phyloP scores from a whole-genome alignment of 1,139 yeast genomes.

The Taphrina pruni region DNA sequence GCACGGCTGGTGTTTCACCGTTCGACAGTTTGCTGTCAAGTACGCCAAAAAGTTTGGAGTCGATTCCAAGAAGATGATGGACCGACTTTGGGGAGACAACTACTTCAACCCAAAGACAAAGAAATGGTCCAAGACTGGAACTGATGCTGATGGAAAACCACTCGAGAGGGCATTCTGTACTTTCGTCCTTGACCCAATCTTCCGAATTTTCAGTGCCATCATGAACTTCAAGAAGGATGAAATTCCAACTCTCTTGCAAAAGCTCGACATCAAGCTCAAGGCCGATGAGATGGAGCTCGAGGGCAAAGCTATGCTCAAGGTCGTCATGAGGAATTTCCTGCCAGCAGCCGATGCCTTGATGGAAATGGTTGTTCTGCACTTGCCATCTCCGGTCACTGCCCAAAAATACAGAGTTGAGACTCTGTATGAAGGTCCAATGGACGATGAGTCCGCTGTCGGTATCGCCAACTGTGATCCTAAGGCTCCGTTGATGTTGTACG shows the following conservation, averaged over 20 bases:
- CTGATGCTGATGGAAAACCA: slow-evolving; percentile 92
- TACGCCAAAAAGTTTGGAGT: slow-evolving; percentile 99
- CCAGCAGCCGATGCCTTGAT: slow-evolving; percentile 99
- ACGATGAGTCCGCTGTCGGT: slow-evolving; percentile 88
- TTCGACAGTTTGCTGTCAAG: slow-evolving; percentile 97
- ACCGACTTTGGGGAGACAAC: slow-evolving; percentile 99
- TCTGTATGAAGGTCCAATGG: slow-evolving; percentile 98
- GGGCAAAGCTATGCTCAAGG: slow-evolving; percentile 98
- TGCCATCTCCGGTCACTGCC: slow-evolving; percentile 99
- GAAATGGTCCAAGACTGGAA: slow-evolving; percentile 98
- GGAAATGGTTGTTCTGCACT: slow-evolving; percentile 98
- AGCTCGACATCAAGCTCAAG: slow-evolving; percentile 89
- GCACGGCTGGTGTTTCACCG: slow-evolving; percentile 99
- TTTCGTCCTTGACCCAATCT: slow-evolving; percentile 98
- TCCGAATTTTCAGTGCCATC: slow-evolving; percentile 92
- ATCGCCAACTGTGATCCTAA: slow-evolving; percentile 98
- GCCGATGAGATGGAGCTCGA: slow-evolving; percentile 95
- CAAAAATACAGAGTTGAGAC: slow-evolving; percentile 99
- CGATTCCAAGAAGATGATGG: slow-evolving; percentile 97
- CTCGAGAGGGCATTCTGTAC: slow-evolving; percentile 99
- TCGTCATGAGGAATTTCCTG: slow-evolving; percentile 99
- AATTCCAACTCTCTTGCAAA: slow-evolving; percentile 84
- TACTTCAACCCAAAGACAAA: slow-evolving; percentile 99
- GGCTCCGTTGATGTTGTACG: slow-evolving; percentile 98
- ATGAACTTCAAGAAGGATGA: slow-evolving; percentile 98